Conservation (phyloP, 176 grass and related monocot species). For the Carex kokanica region DNA sequence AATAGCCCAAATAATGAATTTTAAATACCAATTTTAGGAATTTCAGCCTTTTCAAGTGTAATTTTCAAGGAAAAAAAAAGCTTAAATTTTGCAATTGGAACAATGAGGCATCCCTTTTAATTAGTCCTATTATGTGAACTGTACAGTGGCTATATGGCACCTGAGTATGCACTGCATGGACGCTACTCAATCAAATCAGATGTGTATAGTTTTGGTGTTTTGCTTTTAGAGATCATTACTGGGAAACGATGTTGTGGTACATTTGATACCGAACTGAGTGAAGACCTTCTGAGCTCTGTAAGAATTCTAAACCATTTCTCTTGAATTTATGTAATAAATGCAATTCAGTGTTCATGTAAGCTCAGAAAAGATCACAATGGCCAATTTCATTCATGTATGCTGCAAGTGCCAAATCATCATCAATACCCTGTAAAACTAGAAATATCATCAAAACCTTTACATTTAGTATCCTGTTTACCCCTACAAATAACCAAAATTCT, state of each 20-base stretch:
- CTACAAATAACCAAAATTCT: neutral
- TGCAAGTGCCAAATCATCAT: neutral
- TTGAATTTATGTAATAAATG: neutral
- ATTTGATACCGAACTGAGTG: neutral
- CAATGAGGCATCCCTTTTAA: conserved; percentile 7
- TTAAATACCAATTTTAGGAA: conserved; percentile 2
- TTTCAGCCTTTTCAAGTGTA: no score
- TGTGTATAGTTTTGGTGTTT: conserved; percentile 66
- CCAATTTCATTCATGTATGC: neutral
- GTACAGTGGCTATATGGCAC: conserved; percentile 71
- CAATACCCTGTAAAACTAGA: neutral
- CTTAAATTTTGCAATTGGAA: no score
- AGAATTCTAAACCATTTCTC: neutral
- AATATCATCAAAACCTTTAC: neutral
- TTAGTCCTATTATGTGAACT: conserved; percentile 10
- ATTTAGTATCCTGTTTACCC: neutral
- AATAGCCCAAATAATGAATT: neutral
- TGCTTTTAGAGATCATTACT: conserved; percentile 59
- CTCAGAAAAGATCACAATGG: neutral
- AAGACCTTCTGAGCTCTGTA: conserved; percentile 21
- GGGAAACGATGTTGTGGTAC: conserved; percentile 37
- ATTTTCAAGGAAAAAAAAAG: no score
- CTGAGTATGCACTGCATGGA: conserved; percentile 67
- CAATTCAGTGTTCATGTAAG: neutral
- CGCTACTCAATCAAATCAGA: conserved; percentile 62